Base-by-base conservation (phyloP, 305 asterid genomes). In the Fraxinus greggii region DNA sequence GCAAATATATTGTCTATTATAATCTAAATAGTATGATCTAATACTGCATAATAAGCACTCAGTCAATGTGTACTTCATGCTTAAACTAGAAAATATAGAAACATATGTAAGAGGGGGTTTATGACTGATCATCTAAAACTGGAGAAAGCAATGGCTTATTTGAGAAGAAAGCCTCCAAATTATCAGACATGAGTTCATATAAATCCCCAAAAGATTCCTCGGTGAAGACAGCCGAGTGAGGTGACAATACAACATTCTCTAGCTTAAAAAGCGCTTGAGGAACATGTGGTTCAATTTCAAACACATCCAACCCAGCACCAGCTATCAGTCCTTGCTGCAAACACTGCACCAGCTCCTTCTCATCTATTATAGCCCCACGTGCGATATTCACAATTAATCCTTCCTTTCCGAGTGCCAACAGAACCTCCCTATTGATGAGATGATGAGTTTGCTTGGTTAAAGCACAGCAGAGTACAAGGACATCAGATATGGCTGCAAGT, bases 341-440 rank as follows among this genome's bases (percentile, higher is more conserved):
- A 76, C 84, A 85, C 65, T 77, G 78, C 32, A 89, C 87, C 81
- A 89, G 65, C n/a, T 82, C 89, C 82, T 78, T 84, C 72, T 89
- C 90, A 56, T 87, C 83, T 3, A 89, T 78, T 29, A 83, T 21
- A 3, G 90, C 92, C 3, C 97, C 98, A 8, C 97, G 96, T 0
- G 94, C 95, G 6, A 91, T 77, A 24, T 93, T 95, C 3, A 95
- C 81, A 10, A 95, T 45, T 8, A 95, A 84, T 5, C 98, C 98
- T 70, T 61, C 83, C 73, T 90, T 89, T 15, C 97, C 95, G 0
- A 95, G 87, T 0, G 93, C 88, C 81, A 86, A 24, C n/a, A 93
- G 83, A n/a, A 92, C 90, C 63, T 89, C 91, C 78, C 88, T 88
- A 79, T 85, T 85, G 92, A 94, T 90, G 82, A 94, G 70, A 70